Conservation (phyloP, 345 rosid genomes). For the Melaleuca alternifolia region DNA sequence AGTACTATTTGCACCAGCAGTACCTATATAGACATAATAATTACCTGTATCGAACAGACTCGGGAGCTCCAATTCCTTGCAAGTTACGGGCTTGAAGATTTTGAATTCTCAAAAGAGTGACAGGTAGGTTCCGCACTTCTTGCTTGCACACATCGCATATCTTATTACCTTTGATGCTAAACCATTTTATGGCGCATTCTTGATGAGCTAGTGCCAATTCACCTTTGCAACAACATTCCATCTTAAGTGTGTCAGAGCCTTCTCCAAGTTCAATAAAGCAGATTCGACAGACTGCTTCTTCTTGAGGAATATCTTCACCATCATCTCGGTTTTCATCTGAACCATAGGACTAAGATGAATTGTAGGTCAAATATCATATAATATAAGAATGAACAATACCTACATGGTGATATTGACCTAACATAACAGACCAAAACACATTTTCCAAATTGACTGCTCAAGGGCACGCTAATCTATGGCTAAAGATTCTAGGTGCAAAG, state of each 20-base stretch:
- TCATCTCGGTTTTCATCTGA: slow-evolving; percentile 51
- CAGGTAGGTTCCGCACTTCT: slow-evolving; percentile 88
- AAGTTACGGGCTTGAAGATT: slow-evolving; percentile 21
- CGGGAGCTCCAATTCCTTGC: slow-evolving; percentile 23
- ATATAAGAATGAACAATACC: not conserved
- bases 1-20: not conserved
- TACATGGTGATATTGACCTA: not conserved
- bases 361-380: slow-evolving; percentile 39
- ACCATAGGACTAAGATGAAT: slow-evolving; percentile 62
- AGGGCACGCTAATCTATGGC: not conserved
- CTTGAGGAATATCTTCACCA: slow-evolving; percentile 80
- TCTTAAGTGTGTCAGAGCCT: slow-evolving; percentile 76
- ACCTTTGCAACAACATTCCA: slow-evolving; percentile 98
- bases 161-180: slow-evolving; percentile 92
- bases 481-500: not conserved
- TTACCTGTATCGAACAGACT: slow-evolving; percentile 49
- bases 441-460: not conserved
- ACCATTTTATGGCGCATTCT: slow-evolving; percentile 94
- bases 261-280: slow-evolving; percentile 79
- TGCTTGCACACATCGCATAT: slow-evolving; percentile 95
- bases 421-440: not conserved
- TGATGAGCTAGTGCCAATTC: slow-evolving; percentile 86
- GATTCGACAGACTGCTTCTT: slow-evolving; percentile 93
- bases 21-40: not conserved
- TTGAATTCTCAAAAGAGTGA: slow-evolving; percentile 79